Conservation (phyloP, 177 flowering plant genomes). For the Tripterygium wilfordii region DNA sequence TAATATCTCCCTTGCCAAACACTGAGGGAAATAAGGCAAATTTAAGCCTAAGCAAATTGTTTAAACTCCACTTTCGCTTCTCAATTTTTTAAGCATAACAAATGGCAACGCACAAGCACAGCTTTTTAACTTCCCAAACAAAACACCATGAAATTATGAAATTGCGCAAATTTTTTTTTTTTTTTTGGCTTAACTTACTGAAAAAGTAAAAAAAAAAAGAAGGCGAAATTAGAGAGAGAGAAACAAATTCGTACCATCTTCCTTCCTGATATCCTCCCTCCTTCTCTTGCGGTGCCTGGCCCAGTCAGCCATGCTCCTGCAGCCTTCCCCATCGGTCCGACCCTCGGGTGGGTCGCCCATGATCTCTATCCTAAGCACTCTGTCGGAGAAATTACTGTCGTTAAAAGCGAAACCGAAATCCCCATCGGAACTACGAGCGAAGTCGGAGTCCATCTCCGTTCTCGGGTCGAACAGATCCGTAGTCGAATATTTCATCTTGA, state of each 20-base stretch:
- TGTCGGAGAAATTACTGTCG: conserved; percentile 81
- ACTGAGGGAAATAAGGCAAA: too few relatives aligned
- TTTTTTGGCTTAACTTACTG: too few relatives aligned
- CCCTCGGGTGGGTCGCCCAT: conserved; percentile 36
- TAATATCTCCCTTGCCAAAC: too few relatives aligned
- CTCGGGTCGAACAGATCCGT: conserved; percentile 74
- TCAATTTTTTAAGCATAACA: too few relatives aligned
- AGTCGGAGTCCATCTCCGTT: conserved; percentile 55
- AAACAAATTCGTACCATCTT: conserved; percentile 19
- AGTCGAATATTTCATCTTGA: conserved; percentile 43
- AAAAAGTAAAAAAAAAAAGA: too few relatives aligned
- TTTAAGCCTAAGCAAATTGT: too few relatives aligned
- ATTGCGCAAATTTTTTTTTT: too few relatives aligned
- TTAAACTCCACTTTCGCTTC: too few relatives aligned
- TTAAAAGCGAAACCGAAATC: conserved; percentile 71
- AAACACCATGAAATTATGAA: too few relatives aligned
- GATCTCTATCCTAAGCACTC: conserved; percentile 68
- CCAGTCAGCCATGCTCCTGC: conserved; percentile 64
- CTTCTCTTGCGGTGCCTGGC: conserved; percentile 68
- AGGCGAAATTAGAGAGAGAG: too few relatives aligned
- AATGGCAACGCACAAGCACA: too few relatives aligned
- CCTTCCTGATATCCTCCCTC: conserved; percentile 59
- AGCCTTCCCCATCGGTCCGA: conserved; percentile 40
- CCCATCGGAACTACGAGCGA: conserved; percentile 35
- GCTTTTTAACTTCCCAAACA: too few relatives aligned